Evolutionary conservation across 306 rosid genomes (phyloP).

Genomic region (Hippophae gyantsensis): DNA sequence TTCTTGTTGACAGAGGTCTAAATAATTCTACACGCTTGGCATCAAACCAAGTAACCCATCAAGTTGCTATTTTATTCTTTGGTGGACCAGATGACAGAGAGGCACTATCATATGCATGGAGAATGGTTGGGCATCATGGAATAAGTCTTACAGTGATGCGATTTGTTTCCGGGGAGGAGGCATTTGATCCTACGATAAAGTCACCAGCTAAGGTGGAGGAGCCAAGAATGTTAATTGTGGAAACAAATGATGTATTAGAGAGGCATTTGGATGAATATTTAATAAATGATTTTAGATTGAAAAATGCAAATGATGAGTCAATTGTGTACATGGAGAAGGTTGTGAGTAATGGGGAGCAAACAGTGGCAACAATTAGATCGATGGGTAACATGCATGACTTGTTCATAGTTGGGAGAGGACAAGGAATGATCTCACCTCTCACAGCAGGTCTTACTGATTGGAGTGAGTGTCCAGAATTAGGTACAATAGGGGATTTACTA

Average conservation of each 20-base stretch:
- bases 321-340: constrained; percentile 22
- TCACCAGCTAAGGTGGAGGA: too few species aligned
- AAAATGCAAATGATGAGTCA: constrained; percentile 3
- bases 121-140: constrained; percentile 36
- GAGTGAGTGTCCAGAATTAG: constrained; percentile 47
- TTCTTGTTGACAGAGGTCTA: constrained; percentile 30
- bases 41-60: constrained; percentile 3
- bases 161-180: constrained; percentile 23
- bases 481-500: constrained; percentile 39
- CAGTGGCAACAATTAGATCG: constrained; percentile 13
- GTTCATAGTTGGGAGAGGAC: constrained; percentile 45
- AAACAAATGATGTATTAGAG: too few species aligned
- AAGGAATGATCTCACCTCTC: constrained; percentile 9
- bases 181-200: background rate
- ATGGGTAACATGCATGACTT: constrained; percentile 27
- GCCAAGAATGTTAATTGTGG: too few species aligned
- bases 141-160: constrained; percentile 24
- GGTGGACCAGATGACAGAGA: constrained; percentile 55
- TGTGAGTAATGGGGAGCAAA: constrained; percentile 27
- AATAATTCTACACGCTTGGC: background rate
- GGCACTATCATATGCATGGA: constrained; percentile 48
- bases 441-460: constrained; percentile 25
- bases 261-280: too few species aligned
- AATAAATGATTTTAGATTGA: too few species aligned
- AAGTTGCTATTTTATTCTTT: constrained; percentile 25